These are phyloP conservation scores for Vaccinium vitisidaea DNA, from an alignment of 148 eudicot species.

Conservation along the genomic window DNA sequence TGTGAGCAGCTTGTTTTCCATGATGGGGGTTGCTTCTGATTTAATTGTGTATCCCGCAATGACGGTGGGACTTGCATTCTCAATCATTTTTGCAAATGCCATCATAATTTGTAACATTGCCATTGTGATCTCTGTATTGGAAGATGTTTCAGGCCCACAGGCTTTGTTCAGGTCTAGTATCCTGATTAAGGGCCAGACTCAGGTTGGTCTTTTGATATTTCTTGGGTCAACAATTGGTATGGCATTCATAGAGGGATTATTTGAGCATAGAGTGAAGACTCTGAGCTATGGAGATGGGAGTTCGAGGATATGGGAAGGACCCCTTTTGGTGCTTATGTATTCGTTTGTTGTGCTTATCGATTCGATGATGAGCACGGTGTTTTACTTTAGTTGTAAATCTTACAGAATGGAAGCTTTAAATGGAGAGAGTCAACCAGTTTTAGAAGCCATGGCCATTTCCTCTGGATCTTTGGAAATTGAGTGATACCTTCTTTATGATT, in stretches of 20 bases:
- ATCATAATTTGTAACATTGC: constrained; percentile 46
- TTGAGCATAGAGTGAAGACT: constrained; percentile 90
- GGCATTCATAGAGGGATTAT: constrained; percentile 82
- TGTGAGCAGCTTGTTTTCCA: constrained; percentile 51
- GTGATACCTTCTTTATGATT: neutral
- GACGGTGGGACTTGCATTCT: constrained; percentile 38
- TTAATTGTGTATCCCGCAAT: constrained; percentile 43
- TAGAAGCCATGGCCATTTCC: constrained; percentile 54
- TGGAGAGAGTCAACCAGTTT: constrained; percentile 56
- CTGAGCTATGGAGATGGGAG: constrained; percentile 85
- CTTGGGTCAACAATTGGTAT: constrained; percentile 77
- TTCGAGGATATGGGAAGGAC: constrained; percentile 90
- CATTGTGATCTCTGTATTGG: constrained; percentile 48
- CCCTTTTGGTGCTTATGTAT: constrained; percentile 84
- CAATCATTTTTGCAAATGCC: constrained; percentile 43
- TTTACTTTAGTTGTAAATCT: constrained; percentile 85
- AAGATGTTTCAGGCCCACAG: constrained; percentile 48
- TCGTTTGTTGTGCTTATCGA: constrained; percentile 82
- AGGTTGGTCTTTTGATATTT: constrained; percentile 85
- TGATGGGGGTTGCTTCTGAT: constrained; percentile 51
- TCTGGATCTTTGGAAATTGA: constrained; percentile 31
- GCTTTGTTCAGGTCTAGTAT: constrained; percentile 51
- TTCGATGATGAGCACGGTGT: constrained; percentile 86
- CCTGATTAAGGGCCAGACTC: constrained; percentile 54
- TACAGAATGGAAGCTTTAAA: constrained; percentile 59